Base-by-base conservation (phyloP, 306 rosid species). In the Medicago arabica region DNA sequence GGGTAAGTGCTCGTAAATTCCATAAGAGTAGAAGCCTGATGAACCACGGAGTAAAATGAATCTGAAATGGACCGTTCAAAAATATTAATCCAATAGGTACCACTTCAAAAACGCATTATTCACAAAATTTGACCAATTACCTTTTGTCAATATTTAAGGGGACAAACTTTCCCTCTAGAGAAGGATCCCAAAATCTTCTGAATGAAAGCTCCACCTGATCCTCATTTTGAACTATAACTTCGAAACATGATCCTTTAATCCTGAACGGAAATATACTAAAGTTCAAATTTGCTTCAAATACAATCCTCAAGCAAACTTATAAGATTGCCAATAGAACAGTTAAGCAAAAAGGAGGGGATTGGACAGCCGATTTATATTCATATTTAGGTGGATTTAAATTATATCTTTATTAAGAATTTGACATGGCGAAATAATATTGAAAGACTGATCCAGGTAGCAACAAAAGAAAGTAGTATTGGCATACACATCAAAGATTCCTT, bases 101-200 rank as follows among this genome's bases (percentile, higher is more conserved):
- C 55, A 66, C 66, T 75, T 68, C 62, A 65, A 34, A 43, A 43
- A 82, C 51, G 17, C 78, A 68, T 36, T 31, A 63, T 38, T 44
- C 51, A 67, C 60, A 74, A 67, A 61, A 79, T 55, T 19, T 40
- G 41, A 73, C 74, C 36, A 78, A 75, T 71, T 64, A 95, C 99
- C 99, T 95, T 87, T 90, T 95, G 85, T 95, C 97, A 78, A 95
- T 90, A 51, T 92, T 95, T 76, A 95, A 75, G 71, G 99, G 99
- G 47, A 86, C 97, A 73, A 21, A 76, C 84, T 92, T 89, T 62
- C 97, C 96, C 87, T 87, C 92, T 5, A 92, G 97, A 61, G 97
- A 89, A 74, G 81, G 88, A 87, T 95, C 96, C 99, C 99, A 95
- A 77, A 69, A 86, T 83, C 96, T 89, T 34, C 75, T 81, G 79